Evolutionary conservation across 345 rosid genomes (phyloP), one percentile per base, ranked within the genome.

Genomic region (Eucalyptus pauciflora): DNA sequence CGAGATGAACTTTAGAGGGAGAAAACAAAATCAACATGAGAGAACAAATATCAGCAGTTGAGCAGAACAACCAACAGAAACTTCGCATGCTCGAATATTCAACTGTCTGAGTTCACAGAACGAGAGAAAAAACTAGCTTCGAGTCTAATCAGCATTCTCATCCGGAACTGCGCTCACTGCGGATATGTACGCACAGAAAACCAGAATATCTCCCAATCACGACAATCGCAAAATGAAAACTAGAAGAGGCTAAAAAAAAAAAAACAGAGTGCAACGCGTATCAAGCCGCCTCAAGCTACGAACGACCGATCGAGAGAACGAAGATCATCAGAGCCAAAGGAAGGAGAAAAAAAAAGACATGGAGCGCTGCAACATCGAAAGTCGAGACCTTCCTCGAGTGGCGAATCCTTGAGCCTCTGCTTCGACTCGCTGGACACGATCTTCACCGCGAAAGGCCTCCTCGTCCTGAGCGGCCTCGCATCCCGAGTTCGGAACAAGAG

Each of bases 351-450:
- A 29, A 29, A 29, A n/a, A n/a, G 71, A 29, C 33, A 64, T 14
- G 7, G 7, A 64, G 33, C 41, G 37, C 4, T 2, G 41, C 12
- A 71, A 37, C 25, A 20, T 37, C 83, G 48, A 76, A 76, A 76
- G 85, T 76, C 15, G 48, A 71, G 24, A 88, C 89, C 92, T 89
- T 94, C 89, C 45, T 88, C 92, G 54, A 67, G 87, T 41, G 89
- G 60, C 25, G 87, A 89, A 87, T 93, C 93, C 33, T 91, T 49
- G 5, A 88, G 52, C 33, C 91, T 93, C 90, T 87, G 90, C 87
- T 87, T 91, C 3, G 91, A 92, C 76, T 93, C 93, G 60, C 93
- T 89, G 58, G 94, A 94, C 18, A 90, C 90, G 56, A 88, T 91
- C 90, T 91, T 94, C 56, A 92, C 92, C 41, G 88, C 52, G 88